Evolutionary conservation across 2,329 filamentous ascomycete species (phyloP).

Genomic region (Aspergillus chevalieri): DNA sequence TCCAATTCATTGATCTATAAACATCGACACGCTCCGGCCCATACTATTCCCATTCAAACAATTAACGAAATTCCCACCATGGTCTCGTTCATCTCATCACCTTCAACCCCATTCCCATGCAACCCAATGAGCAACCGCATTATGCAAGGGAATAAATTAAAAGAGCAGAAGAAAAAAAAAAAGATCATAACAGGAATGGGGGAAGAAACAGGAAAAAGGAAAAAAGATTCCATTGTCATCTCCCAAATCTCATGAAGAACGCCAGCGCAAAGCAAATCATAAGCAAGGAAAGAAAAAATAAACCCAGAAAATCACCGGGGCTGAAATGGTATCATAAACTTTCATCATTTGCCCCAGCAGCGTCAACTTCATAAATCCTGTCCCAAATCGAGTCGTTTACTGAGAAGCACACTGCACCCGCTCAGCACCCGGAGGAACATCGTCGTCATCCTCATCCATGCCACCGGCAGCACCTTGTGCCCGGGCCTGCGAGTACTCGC

Average conservation of each 20-base stretch:
- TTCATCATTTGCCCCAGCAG: slow-evolving; percentile 22
- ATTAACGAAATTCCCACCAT: slow-evolving; percentile 6
- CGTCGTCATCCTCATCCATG: slow-evolving; percentile 68
- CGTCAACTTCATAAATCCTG: slow-evolving; percentile 13
- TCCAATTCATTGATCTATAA: too few relatives aligned
- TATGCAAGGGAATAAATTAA: slow-evolving; percentile 16
- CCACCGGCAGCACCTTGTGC: slow-evolving; percentile 59
- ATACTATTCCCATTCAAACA: slow-evolving; percentile 5
- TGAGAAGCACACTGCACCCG: slow-evolving; percentile 49
- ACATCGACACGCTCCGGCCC: too few relatives aligned
- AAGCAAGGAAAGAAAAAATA: slow-evolving; percentile 14
- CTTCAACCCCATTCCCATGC: slow-evolving; percentile 7
- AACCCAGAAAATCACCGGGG: slow-evolving; percentile 16
- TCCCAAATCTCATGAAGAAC: slow-evolving; percentile 28
- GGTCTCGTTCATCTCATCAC: slow-evolving; percentile 12
- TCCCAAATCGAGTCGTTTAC: slow-evolving; percentile 26
- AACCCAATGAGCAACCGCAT: slow-evolving; percentile 14
- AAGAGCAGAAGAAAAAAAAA: slow-evolving; percentile 6
- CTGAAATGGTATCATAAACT: slow-evolving; percentile 32
- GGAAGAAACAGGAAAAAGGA: slow-evolving; percentile 10
- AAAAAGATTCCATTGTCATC: slow-evolving; percentile 20
- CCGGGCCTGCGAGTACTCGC: slow-evolving; percentile 56
- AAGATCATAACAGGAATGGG: slow-evolving; percentile 8
- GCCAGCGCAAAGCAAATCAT: slow-evolving; percentile 30
- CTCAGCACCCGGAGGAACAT: slow-evolving; percentile 44